phyloP scores from a whole-genome alignment of 2,329 filamentous ascomycete genomes.

The Aspergillus vadensis region DNA sequence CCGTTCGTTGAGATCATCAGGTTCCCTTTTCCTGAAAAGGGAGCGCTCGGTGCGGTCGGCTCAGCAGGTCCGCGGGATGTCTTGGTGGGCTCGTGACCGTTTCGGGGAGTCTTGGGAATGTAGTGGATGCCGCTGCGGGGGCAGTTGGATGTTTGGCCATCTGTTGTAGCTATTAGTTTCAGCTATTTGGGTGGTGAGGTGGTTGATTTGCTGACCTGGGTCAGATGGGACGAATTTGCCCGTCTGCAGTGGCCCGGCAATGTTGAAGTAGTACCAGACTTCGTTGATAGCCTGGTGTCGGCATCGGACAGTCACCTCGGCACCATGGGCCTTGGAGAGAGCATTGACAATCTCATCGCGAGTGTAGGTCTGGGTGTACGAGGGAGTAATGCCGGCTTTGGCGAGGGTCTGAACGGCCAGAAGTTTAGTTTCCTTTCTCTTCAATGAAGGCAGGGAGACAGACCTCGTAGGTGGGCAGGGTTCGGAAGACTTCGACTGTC shows the following conservation, averaged over 20 bases:
- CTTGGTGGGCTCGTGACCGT: slow-evolving; percentile 40
- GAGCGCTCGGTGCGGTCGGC: slow-evolving; percentile 35
- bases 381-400: slow-evolving; percentile 62
- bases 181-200: neutral
- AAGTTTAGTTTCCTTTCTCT: slow-evolving; percentile 8
- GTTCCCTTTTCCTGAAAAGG: slow-evolving; percentile 62
- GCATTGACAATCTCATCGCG: slow-evolving; percentile 61
- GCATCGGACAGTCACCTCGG: slow-evolving; percentile 62
- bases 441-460: slow-evolving; percentile 13
- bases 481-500: slow-evolving; percentile 66
- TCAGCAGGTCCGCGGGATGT: slow-evolving; percentile 30
- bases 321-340: slow-evolving; percentile 56
- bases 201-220: slow-evolving; percentile 34
- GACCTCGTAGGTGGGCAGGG: slow-evolving; percentile 64
- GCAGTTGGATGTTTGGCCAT: slow-evolving; percentile 64
- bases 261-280: slow-evolving; percentile 66
- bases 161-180: slow-evolving; percentile 26
- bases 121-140: slow-evolving; percentile 65
- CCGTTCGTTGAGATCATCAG: slow-evolving; percentile 54
- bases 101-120: slow-evolving; percentile 56
- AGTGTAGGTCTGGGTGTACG: slow-evolving; percentile 58
- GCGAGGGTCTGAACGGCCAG: slow-evolving; percentile 53
- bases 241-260: slow-evolving; percentile 48
- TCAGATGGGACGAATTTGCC: slow-evolving; percentile 37
- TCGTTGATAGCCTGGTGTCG: slow-evolving; percentile 52